Evolutionary conservation across 345 rosid genomes (phyloP).

Genomic region (Gossypium sturtianum): DNA sequence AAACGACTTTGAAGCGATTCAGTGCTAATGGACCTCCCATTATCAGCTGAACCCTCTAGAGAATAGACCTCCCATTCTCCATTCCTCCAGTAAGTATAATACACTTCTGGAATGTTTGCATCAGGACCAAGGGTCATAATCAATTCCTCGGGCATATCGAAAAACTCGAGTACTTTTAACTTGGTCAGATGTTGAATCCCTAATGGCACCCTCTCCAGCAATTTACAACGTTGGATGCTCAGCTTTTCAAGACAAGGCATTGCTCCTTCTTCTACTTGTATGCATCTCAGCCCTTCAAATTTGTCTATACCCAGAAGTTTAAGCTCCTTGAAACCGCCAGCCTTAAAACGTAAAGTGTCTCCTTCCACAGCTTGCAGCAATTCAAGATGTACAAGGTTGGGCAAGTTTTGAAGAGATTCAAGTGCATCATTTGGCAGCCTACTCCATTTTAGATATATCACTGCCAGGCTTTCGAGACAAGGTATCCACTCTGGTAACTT

Average conservation of each 20-base stretch:
- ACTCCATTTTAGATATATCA: conserved; percentile 15
- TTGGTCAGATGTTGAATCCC: conserved; percentile 25
- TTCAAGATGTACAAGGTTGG: conserved; percentile 26
- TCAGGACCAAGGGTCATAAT: conserved; percentile 8
- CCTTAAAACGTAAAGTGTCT: conserved; percentile 11
- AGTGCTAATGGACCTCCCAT: background rate
- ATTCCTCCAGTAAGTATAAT: conserved; percentile 24
- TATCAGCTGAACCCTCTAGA: conserved; percentile 5
- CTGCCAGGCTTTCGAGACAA: conserved; percentile 2
- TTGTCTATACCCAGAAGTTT: conserved; percentile 22
- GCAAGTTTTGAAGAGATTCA: conserved; percentile 15
- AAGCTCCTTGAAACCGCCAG: conserved; percentile 28
- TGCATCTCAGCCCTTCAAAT: conserved; percentile 18
- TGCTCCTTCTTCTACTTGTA: conserved; percentile 22
- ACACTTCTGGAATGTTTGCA: conserved; percentile 28
- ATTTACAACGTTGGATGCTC: conserved; percentile 21
- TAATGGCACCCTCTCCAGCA: conserved; percentile 23
- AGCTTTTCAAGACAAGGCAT: conserved; percentile 23
- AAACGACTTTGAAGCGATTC: conserved; percentile 3
- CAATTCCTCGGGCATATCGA: conserved; percentile 25
- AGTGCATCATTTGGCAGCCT: conserved; percentile 8
- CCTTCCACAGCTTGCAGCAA: conserved; percentile 27
- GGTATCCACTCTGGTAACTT: conserved; percentile 21
- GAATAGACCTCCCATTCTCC: conserved; percentile 30
- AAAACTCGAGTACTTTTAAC: conserved; percentile 24